Percentiles rank a stretch among this genome's conserved stretches.
Evolutionary conservation across 192 early-diverging fungal genomes (phyloP).

Genomic region (Umbelopsis isabellina): DNA sequence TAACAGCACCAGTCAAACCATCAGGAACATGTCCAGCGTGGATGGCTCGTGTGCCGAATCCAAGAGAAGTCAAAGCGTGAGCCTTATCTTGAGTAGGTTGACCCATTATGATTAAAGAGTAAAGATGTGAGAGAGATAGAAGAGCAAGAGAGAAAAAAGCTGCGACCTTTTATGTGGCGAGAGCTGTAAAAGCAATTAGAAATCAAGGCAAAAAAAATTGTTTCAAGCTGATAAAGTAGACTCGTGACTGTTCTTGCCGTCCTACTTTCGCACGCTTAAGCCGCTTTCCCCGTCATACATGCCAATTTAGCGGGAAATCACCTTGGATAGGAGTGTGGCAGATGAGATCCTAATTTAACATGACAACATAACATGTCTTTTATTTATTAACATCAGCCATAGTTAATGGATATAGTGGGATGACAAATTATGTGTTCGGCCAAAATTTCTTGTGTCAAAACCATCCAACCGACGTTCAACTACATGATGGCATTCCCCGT

Average conservation of each 20-base stretch:
- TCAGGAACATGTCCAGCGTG: slow-evolving; percentile 93
- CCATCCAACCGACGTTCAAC: background rate
- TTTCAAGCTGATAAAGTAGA: background rate
- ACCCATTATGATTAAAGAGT: background rate
- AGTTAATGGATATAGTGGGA: background rate
- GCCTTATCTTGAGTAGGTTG: slow-evolving; percentile 11
- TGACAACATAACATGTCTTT: too few species aligned
- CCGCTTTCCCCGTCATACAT: background rate
- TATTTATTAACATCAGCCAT: background rate
- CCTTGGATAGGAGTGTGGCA: background rate
- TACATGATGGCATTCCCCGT: slow-evolving; percentile 16
- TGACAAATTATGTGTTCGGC: background rate
- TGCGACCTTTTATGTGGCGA: too few species aligned
- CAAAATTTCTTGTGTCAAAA: background rate
- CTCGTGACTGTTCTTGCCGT: slow-evolving; percentile 13
- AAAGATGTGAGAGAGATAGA: background rate
- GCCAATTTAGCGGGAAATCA: background rate
- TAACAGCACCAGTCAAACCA: slow-evolving; percentile 93
- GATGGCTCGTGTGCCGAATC: slow-evolving; percentile 93
- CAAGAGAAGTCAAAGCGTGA: slow-evolving; percentile 25
- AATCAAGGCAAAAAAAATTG: background rate
- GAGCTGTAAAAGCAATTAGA: background rate
- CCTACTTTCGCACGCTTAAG: slow-evolving; percentile 8
- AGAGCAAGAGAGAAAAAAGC: background rate
- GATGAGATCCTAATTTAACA: too few species aligned